A percentile compares a stretch with the other conserved stretches of the same genome.
Conservation (phyloP, 441 rosid genomes). For the Arabidopsis hybrid region DNA sequence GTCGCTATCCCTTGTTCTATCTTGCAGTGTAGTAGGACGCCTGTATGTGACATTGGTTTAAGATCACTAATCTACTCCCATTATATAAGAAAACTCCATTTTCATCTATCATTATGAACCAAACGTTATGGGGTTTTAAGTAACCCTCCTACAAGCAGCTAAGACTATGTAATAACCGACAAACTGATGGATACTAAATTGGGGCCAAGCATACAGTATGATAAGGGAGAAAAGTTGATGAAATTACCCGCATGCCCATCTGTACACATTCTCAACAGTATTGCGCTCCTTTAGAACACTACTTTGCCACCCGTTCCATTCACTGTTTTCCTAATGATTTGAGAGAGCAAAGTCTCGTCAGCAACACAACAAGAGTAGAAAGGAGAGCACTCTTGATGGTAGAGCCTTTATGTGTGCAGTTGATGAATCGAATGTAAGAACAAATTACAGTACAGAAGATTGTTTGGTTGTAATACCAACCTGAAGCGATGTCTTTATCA, state of each 20-base stretch:
- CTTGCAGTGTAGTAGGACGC: slow-evolving; percentile 93
- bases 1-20: slow-evolving; percentile 89
- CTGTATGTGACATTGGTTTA: slow-evolving; percentile 53
- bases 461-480: slow-evolving; percentile 33
- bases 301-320: slow-evolving; percentile 88
- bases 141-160: slow-evolving; percentile 18
- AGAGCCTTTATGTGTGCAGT: not conserved
- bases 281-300: slow-evolving; percentile 85
- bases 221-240: slow-evolving; percentile 25
- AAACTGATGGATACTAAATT: not conserved
- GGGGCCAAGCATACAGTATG: slow-evolving; percentile 13
- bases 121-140: not conserved
- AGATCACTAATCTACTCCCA: not conserved
- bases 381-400: slow-evolving; percentile 24
- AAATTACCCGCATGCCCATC: slow-evolving; percentile 96
- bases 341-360: slow-evolving; percentile 17
- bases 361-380: slow-evolving; percentile 10
- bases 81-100: not conserved
- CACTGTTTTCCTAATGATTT: slow-evolving; percentile 68
- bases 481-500: slow-evolving; percentile 65
- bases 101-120: slow-evolving; percentile 6
- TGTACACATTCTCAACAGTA: slow-evolving; percentile 83
- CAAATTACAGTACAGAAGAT: slow-evolving; percentile 9
- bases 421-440: slow-evolving; percentile 2
- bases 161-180: not conserved